phyloP scores from a whole-genome alignment of 805 yeast genomes.

The Pichia occidentalis region DNA sequence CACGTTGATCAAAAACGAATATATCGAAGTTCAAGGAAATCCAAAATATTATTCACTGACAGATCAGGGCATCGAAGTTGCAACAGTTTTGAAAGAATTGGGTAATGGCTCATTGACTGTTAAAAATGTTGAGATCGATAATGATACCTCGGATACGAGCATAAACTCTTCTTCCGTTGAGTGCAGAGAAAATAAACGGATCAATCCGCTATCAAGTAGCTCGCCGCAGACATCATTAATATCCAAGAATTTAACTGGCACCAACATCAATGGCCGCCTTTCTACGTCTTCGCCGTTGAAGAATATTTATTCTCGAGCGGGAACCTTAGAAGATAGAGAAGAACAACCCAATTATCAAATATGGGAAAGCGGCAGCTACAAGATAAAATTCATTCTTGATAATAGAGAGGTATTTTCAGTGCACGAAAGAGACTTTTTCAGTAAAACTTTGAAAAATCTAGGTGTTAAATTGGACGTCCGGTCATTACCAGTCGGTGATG shows the following conservation, averaged over 20 bases:
- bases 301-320: too few relatives aligned
- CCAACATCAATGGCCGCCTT: neutral
- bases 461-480: slow-evolving; percentile 48
- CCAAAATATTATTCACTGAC: slow-evolving; percentile 60
- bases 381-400: slow-evolving; percentile 61
- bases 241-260: neutral
- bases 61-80: slow-evolving; percentile 61
- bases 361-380: slow-evolving; percentile 62
- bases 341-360: slow-evolving; percentile 30
- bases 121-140: too few relatives aligned
- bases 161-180: too few relatives aligned
- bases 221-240: neutral
- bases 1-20: slow-evolving; percentile 51
- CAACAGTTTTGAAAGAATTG: slow-evolving; percentile 45
- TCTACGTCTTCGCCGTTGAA: slow-evolving; percentile 1
- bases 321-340: too few relatives aligned
- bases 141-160: too few relatives aligned
- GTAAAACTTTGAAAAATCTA: slow-evolving; percentile 40
- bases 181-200: too few relatives aligned
- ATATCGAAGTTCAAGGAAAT: slow-evolving; percentile 50
- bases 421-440: slow-evolving; percentile 65
- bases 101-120: slow-evolving; percentile 5
- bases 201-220: slow-evolving; percentile 5
- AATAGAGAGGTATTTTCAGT: slow-evolving; percentile 73
- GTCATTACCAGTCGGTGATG: slow-evolving; percentile 78